phyloP scores from a whole-genome alignment of 768 basidiomycete genomes.

The Boletus patriciae region DNA sequence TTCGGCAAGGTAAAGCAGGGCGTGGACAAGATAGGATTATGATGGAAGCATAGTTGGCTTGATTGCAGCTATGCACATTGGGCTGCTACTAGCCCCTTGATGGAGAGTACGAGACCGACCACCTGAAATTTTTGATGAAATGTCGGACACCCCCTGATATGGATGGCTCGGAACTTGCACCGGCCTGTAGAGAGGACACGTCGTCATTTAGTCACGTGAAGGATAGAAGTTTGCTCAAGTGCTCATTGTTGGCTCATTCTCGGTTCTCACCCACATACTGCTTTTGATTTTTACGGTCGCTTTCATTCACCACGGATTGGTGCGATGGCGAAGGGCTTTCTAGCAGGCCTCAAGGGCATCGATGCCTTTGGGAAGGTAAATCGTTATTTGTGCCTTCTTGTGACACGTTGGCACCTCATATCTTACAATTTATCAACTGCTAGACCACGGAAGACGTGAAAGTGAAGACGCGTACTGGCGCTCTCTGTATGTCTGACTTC shows the following conservation, averaged over 20 bases:
- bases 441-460: conserved; percentile 99
- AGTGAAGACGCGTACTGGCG: conserved; percentile 95
- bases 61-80: not conserved
- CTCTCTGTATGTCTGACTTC: conserved; percentile 62
- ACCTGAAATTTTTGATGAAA: not conserved
- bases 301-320: conserved; percentile 23
- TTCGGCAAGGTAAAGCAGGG: conserved; percentile 89
- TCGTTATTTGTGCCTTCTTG: not conserved
- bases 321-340: conserved; percentile 75
- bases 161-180: not conserved
- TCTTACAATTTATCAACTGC: conserved; percentile 8
- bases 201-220: conserved; percentile 28
- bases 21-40: conserved; percentile 58
- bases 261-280: conserved; percentile 5
- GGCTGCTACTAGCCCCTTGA: not conserved
- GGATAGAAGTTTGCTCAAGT: not conserved
- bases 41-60: not conserved
- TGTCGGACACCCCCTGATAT: not conserved
- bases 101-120: not conserved
- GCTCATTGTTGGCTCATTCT: not conserved
- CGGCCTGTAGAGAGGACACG: conserved; percentile 21
- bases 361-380: conserved; percentile 99
- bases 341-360: conserved; percentile 80
- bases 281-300: conserved; percentile 11
- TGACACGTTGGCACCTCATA: conserved; percentile 6